Conservation (phyloP, 2,329 filamentous ascomycete genomes). For the Knoxdaviesia capensis region DNA sequence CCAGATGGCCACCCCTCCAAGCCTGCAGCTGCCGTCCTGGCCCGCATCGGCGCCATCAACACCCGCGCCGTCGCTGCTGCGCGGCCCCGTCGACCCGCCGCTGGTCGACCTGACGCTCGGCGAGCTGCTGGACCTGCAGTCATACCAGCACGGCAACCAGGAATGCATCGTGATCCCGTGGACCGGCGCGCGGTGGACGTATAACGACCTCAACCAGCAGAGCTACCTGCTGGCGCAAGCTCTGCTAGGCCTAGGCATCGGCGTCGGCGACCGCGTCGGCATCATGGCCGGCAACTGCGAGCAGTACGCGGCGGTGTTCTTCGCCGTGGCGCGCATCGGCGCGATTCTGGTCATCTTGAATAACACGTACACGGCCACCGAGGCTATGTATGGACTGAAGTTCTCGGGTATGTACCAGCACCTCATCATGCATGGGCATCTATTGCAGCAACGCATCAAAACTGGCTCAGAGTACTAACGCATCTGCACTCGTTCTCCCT, state of each 20-base stretch:
- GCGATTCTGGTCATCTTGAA: conserved; percentile 59
- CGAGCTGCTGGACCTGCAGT: conserved; percentile 53
- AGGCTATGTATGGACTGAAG: conserved; percentile 49
- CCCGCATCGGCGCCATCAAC: conserved; percentile 6
- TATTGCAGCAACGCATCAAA: neutral
- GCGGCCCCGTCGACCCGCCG: conserved; percentile 47
- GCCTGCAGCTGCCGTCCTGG: neutral
- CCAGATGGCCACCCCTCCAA: no score
- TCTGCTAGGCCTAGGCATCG: conserved; percentile 44
- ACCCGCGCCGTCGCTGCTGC: conserved; percentile 31
- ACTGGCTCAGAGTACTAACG: neutral
- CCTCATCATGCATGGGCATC: neutral
- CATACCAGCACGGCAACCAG: conserved; percentile 38
- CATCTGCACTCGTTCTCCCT: neutral
- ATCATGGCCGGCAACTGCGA: conserved; percentile 65
- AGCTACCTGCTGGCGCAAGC: conserved; percentile 42
- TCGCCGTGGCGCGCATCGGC: conserved; percentile 46
- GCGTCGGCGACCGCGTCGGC: conserved; percentile 48
- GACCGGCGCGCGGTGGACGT: conserved; percentile 58
- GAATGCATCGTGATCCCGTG: conserved; percentile 58
- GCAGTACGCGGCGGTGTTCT: conserved; percentile 63
- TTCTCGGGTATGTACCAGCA: conserved; percentile 36
- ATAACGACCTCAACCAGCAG: conserved; percentile 42
- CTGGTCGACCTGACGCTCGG: conserved; percentile 53
- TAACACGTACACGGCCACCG: conserved; percentile 60